Base-by-base conservation (phyloP, 805 yeast genomes). In the Ascoidea tarda region DNA sequence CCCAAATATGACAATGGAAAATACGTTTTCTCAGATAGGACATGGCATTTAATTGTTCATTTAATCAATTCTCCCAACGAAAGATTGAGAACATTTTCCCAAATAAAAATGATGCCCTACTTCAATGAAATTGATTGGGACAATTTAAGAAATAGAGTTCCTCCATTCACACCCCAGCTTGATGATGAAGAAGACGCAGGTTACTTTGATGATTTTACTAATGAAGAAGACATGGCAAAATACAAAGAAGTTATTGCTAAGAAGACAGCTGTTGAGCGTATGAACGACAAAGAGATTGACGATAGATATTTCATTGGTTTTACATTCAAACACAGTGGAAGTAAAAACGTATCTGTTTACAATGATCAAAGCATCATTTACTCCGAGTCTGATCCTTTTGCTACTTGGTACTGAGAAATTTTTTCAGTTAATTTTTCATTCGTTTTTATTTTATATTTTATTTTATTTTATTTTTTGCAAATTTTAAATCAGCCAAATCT, bases 121-220 rank as follows among this genome's bases (percentile, higher is more conserved):
- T 93, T 91, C 61, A 70, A 79, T 33, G 98, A 91, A 60, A 79
- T 88, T 33, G 83, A 87, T 62, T 91, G 95, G 83, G 78, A 75
- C 5, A 69, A 69, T 8, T 67, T 93, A 59, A 76, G 96, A 62
- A 69, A 67, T 38, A 75, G 81, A 55, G 75, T 82, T 28, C 97
- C 99, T 5, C 99, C 99, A 44, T 93, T 93, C 66, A 86, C 93
- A 16, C 99, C 99, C 3, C 96, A 95, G 61, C 74, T 93, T 58
- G 98, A 93, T 64, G 87, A 89, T 55, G 99, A 93, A 62, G 93
- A 89, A 57, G 99, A 93, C 69, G 98, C 98, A 0, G 99, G 99
- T 1, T 93, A 93, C 69, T 93, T 93, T 65, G 99, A 93, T 69
- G 99, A 93, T 67, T 93, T 93, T 66, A 87, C 87, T 54, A 93